Evolutionary conservation across 352 stramenopile species (phyloP).

Genomic region (Globisporangium sylvaticum): DNA sequence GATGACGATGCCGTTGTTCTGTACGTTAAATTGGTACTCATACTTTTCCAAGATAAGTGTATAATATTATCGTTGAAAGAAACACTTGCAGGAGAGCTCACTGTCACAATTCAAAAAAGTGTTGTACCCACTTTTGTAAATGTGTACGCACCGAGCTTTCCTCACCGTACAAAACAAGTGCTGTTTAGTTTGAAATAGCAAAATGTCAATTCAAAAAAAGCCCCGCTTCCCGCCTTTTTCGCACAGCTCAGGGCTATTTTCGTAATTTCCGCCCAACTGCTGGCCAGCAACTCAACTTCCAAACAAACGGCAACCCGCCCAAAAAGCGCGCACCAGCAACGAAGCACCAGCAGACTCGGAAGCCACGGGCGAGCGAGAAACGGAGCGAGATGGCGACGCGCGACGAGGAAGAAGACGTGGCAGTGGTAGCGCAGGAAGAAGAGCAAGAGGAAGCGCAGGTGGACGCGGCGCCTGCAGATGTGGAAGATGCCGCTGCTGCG

Average conservation of each 20-base stretch:
- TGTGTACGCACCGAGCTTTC: too few species aligned
- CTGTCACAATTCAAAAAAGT: too few species aligned
- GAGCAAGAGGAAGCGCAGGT: background rate
- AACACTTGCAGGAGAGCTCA: too few species aligned
- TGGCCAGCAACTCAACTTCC: background rate
- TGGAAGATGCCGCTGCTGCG: background rate
- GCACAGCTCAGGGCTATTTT: background rate
- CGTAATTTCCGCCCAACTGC: background rate
- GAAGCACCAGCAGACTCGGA: background rate
- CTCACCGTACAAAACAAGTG: too few species aligned
- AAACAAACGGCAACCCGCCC: background rate
- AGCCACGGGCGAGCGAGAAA: background rate
- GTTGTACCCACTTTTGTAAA: too few species aligned
- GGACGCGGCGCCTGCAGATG: background rate
- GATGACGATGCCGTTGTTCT: too few species aligned
- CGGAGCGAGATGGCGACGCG: conserved; percentile 4
- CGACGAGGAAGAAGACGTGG: background rate
- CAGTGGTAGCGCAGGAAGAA: background rate
- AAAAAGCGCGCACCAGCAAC: background rate
- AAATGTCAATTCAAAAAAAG: background rate
- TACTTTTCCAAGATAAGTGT: too few species aligned
- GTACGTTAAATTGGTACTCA: too few species aligned
- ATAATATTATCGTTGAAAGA: too few species aligned
- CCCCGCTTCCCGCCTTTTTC: background rate
- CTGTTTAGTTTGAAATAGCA: too few species aligned